Evolutionary conservation across 2,329 filamentous ascomycete species (phyloP).

Genomic region (Aspergillus ustus): DNA sequence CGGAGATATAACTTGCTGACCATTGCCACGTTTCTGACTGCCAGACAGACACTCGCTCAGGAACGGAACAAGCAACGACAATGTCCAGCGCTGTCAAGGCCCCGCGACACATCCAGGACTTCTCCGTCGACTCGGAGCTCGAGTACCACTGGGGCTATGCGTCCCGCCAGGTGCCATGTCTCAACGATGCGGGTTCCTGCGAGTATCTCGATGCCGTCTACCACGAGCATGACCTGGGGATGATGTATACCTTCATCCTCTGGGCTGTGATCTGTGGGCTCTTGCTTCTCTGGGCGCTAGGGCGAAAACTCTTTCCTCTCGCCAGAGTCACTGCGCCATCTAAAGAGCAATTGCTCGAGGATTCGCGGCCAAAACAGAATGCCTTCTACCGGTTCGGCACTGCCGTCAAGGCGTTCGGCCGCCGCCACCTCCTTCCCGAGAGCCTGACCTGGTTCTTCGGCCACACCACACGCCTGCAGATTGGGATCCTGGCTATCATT

Average conservation of each 20-base stretch:
- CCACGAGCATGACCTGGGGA: constrained; percentile 56
- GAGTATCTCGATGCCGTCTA: constrained; percentile 63
- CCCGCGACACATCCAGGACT: constrained; percentile 53
- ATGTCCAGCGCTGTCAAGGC: not conserved
- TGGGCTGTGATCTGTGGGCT: constrained; percentile 60
- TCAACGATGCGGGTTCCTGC: constrained; percentile 62
- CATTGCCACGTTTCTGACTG: not conserved
- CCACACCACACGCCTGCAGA: constrained; percentile 69
- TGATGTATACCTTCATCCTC: constrained; percentile 61
- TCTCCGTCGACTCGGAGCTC: constrained; percentile 41
- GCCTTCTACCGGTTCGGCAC: constrained; percentile 36
- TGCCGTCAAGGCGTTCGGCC: constrained; percentile 48
- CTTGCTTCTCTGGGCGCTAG: constrained; percentile 50
- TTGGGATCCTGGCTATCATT: constrained; percentile 64
- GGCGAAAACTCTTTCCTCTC: constrained; percentile 22
- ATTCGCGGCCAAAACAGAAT: constrained; percentile 29
- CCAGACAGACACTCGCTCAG: not conserved
- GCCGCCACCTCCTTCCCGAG: constrained; percentile 66
- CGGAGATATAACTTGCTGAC: not conserved
- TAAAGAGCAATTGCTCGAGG: constrained; percentile 22
- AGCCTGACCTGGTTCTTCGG: constrained; percentile 64
- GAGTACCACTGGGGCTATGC: constrained; percentile 63
- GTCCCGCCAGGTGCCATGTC: constrained; percentile 59
- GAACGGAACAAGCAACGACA: not conserved
- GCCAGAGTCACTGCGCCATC: not conserved